A percentile compares a stretch with the other conserved stretches of the same genome.
phyloP scores from a whole-genome alignment of 2,329 filamentous ascomycete species.

The Neurospora sp. region DNA sequence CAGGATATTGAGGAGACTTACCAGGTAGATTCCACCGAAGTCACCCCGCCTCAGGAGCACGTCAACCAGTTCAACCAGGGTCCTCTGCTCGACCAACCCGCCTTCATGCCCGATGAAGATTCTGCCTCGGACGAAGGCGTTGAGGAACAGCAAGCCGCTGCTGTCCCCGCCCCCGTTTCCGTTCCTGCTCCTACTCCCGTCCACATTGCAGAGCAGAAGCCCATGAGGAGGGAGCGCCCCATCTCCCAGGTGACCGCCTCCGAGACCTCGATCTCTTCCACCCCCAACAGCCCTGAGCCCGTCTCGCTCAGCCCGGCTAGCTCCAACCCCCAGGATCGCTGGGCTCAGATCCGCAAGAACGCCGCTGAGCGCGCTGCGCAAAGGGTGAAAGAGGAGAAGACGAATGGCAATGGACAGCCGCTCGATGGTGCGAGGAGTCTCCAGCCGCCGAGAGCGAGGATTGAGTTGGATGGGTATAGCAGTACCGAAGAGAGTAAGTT shows the following conservation, averaged over 20 bases:
- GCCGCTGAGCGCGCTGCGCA: constrained; percentile 70
- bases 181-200: constrained; percentile 43
- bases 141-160: constrained; percentile 16
- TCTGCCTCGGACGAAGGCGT: constrained; percentile 39
- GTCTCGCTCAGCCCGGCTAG: constrained; percentile 17
- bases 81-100: constrained; percentile 76
- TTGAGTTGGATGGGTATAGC: constrained; percentile 62
- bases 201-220: constrained; percentile 14
- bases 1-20: constrained; percentile 39
- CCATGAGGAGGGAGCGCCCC: not conserved
- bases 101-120: constrained; percentile 54
- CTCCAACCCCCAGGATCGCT: constrained; percentile 55
- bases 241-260: not conserved
- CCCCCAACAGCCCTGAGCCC: constrained; percentile 3
- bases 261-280: not conserved
- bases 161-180: not conserved
- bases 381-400: constrained; percentile 54
- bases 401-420: constrained; percentile 45
- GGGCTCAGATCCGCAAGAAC: constrained; percentile 94
- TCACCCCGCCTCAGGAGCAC: constrained; percentile 48
- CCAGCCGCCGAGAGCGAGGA: not conserved
- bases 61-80: constrained; percentile 76
- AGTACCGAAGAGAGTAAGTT: constrained; percentile 88
- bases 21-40: constrained; percentile 50
- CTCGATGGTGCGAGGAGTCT: constrained; percentile 34